These are phyloP conservation scores for Microdochium paspali DNA, from an alignment of 2,329 filamentous ascomycete species.

Conservation along the genomic window DNA sequence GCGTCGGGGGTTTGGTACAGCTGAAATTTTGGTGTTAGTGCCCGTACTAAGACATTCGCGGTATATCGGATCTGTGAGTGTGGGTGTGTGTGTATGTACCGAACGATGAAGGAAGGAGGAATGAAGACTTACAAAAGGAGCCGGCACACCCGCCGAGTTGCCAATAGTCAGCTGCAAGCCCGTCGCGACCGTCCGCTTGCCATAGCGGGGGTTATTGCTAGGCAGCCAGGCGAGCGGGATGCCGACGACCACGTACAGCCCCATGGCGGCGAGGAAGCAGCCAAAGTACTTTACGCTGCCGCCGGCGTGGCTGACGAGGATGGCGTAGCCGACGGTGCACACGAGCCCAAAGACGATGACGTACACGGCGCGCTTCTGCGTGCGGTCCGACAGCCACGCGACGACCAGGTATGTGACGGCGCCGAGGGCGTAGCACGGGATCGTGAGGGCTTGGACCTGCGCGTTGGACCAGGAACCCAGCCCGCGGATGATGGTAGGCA, in stretches of 20 bases:
- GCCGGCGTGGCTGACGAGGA: constrained; percentile 36
- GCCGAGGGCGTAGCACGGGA: constrained; percentile 57
- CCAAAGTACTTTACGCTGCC: constrained; percentile 46
- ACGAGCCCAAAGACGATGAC: constrained; percentile 36
- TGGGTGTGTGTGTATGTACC: background rate
- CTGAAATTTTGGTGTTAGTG: constrained; percentile 4
- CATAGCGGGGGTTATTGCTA: constrained; percentile 52
- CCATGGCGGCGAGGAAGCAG: constrained; percentile 53
- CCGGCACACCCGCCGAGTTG: constrained; percentile 54
- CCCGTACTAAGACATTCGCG: background rate
- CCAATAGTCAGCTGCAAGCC: constrained; percentile 55
- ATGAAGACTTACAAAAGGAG: constrained; percentile 32
- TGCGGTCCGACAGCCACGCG: constrained; percentile 47
- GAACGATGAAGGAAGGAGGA: background rate
- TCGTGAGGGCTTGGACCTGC: constrained; percentile 56
- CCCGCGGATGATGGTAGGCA: constrained; percentile 58
- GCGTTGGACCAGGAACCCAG: constrained; percentile 47
- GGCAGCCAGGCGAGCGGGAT: constrained; percentile 31
- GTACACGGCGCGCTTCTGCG: constrained; percentile 47
- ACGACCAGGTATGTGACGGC: constrained; percentile 49
- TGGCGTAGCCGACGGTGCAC: constrained; percentile 47
- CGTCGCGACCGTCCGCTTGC: constrained; percentile 52
- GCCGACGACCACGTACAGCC: constrained; percentile 39
- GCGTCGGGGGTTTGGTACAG: constrained; percentile 22
- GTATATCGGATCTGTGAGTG: background rate